Percentiles rank a stretch among this genome's conserved stretches.
Conservation (phyloP, 108 stramenopile species). For the Fragilaria radians region DNA sequence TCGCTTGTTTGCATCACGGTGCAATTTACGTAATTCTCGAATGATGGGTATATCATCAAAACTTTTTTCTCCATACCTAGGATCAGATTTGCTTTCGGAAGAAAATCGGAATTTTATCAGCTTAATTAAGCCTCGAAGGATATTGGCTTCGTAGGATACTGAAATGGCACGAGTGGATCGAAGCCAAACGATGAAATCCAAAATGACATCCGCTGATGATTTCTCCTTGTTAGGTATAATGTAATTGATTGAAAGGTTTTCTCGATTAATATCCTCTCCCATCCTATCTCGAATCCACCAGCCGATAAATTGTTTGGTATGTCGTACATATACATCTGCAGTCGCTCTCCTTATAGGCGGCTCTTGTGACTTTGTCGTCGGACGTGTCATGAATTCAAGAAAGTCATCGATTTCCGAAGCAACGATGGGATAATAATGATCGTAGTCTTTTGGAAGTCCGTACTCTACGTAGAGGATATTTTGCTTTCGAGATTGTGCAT, state of each 20-base stretch:
- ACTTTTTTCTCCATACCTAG: conserved; percentile 29
- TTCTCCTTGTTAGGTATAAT: conserved; percentile 59
- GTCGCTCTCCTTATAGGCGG: conserved; percentile 63
- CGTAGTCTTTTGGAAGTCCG: conserved; percentile 43
- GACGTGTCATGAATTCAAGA: conserved; percentile 69
- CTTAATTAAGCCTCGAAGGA: conserved; percentile 74
- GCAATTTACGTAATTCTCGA: conserved; percentile 63
- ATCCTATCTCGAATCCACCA: conserved; percentile 29
- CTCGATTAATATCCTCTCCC: not conserved
- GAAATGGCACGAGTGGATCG: conserved; percentile 53
- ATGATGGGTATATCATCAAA: conserved; percentile 70
- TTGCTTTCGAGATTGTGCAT: conserved; percentile 31
- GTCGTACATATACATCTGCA: conserved; percentile 69
- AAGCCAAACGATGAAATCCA: conserved; percentile 74
- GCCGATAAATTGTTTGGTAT: conserved; percentile 71
- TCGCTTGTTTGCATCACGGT: conserved; percentile 63
- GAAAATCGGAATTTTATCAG: conserved; percentile 73
- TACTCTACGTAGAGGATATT: conserved; percentile 43
- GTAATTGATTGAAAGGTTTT: conserved; percentile 37
- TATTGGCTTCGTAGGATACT: conserved; percentile 77
- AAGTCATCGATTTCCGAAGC: conserved; percentile 51
- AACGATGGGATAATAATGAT: conserved; percentile 28
- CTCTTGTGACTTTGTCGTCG: conserved; percentile 49
- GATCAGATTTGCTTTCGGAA: conserved; percentile 28
- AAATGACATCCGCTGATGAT: conserved; percentile 50